Percentiles rank a stretch among this genome's conserved stretches.
Conservation (phyloP, 2,329 filamentous ascomycete species). For the Cladosporium sp. region DNA sequence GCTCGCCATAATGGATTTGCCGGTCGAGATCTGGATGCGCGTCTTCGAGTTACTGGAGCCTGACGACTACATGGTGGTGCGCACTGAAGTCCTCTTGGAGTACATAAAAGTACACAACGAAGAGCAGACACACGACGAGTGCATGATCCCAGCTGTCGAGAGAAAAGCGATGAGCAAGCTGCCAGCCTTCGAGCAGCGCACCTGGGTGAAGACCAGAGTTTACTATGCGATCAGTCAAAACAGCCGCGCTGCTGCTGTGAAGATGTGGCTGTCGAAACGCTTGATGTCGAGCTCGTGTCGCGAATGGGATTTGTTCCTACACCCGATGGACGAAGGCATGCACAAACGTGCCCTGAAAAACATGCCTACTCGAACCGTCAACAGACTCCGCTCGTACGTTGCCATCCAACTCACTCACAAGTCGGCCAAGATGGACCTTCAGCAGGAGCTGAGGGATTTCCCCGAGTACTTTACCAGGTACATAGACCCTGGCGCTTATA, state of each 20-base stretch:
- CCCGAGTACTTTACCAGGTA: too few species aligned
- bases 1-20: neutral
- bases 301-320: too few species aligned
- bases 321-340: too few species aligned
- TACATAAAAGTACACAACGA: neutral
- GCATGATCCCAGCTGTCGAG: neutral
- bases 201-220: neutral
- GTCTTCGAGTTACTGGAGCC: neutral
- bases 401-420: too few species aligned
- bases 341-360: too few species aligned
- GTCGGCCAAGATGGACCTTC: too few species aligned
- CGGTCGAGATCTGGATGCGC: neutral
- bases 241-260: neutral
- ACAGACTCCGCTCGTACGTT: too few species aligned
- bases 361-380: too few species aligned
- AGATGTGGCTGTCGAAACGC: neutral
- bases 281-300: neutral
- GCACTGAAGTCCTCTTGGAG: neutral
- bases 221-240: neutral
- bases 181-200: neutral
- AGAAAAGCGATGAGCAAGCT: neutral
- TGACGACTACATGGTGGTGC: neutral
- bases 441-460: too few species aligned
- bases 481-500: too few species aligned
- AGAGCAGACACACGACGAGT: too few species aligned